A percentile compares a stretch with the other conserved stretches of the same genome.
Evolutionary conservation across 2,329 filamentous ascomycete genomes (phyloP).

Genomic region (Colletotrichum musicola): DNA sequence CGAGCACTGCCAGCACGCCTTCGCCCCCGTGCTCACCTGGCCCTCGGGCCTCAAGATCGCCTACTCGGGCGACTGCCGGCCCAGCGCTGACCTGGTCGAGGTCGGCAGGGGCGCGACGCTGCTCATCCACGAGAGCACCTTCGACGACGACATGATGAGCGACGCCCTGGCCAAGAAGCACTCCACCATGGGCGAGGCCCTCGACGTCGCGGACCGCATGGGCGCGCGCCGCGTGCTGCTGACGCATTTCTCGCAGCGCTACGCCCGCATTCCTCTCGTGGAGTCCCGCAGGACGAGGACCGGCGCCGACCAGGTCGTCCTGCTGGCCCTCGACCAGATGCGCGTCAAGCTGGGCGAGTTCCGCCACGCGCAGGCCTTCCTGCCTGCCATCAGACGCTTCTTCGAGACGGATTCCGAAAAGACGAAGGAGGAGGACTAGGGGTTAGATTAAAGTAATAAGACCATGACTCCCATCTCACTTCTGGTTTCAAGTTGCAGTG

Average conservation of each 20-base stretch:
- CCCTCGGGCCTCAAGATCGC: constrained; percentile 85
- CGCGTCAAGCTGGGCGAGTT: constrained; percentile 78
- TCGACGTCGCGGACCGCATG: constrained; percentile 84
- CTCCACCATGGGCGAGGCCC: constrained; percentile 87
- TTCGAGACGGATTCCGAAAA: constrained; percentile 58
- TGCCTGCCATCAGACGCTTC: constrained; percentile 69
- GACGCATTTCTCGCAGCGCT: constrained; percentile 96
- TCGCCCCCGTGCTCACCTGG: constrained; percentile 83
- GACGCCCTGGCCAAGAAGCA: constrained; percentile 93
- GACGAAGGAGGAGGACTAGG: constrained; percentile 33
- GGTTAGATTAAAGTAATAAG: no score
- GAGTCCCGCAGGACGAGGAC: constrained; percentile 52
- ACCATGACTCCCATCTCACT: no score
- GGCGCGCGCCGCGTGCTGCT: constrained; percentile 82
- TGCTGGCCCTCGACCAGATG: constrained; percentile 87
- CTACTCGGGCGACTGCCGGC: constrained; percentile 95
- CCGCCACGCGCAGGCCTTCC: constrained; percentile 72
- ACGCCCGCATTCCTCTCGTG: constrained; percentile 78
- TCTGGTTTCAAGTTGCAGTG: no score
- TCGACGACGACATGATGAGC: constrained; percentile 83
- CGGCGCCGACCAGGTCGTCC: constrained; percentile 69
- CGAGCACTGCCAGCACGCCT: constrained; percentile 82
- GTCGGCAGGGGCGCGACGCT: constrained; percentile 84
- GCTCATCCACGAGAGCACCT: constrained; percentile 95
- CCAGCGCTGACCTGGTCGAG: constrained; percentile 74